These are phyloP conservation scores for Monosporozyma siamensis DNA, from an alignment of 805 yeast species.

Conservation along the genomic window DNA sequence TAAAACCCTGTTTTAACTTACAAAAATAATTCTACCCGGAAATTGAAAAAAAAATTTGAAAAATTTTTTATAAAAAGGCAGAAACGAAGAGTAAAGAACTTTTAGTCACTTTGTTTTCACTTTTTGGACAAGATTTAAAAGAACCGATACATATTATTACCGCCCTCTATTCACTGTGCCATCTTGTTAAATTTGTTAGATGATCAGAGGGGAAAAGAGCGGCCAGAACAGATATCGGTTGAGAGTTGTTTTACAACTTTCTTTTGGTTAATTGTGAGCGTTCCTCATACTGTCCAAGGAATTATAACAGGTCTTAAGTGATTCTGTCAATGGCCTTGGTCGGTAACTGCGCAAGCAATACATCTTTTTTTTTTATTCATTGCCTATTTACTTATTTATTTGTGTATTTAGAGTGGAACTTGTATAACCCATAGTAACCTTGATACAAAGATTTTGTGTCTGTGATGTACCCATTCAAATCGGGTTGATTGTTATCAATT, in stretches of 20 bases:
- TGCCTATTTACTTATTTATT: not conserved
- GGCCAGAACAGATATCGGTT: conserved; percentile 21
- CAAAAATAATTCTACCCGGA: too few species aligned
- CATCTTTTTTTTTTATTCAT: conserved; percentile 5
- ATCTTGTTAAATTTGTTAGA: conserved; percentile 21
- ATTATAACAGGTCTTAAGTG: conserved; percentile 2
- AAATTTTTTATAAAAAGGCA: too few species aligned
- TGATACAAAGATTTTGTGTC: conserved; percentile 62
- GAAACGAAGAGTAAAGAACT: not conserved
- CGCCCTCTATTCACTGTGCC: conserved; percentile 34
- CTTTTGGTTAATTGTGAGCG: conserved; percentile 23
- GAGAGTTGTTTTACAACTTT: not conserved
- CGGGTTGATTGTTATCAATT: conserved; percentile 19
- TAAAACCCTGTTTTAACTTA: too few species aligned
- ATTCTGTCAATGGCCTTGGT: conserved; percentile 18
- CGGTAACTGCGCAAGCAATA: conserved; percentile 31
- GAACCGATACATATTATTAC: conserved; percentile 25
- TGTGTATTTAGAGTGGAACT: conserved; percentile 21
- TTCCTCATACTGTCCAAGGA: conserved; percentile 31
- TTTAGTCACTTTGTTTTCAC: not conserved
- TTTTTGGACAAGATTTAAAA: conserved; percentile 3
- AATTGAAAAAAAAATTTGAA: too few species aligned
- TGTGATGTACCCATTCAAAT: conserved; percentile 54
- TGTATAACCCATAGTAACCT: conserved; percentile 61
- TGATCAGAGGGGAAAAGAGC: conserved; percentile 35